Evolutionary conservation across 768 basidiomycete species (phyloP).

Genomic region (Mycena albidolilacea): DNA sequence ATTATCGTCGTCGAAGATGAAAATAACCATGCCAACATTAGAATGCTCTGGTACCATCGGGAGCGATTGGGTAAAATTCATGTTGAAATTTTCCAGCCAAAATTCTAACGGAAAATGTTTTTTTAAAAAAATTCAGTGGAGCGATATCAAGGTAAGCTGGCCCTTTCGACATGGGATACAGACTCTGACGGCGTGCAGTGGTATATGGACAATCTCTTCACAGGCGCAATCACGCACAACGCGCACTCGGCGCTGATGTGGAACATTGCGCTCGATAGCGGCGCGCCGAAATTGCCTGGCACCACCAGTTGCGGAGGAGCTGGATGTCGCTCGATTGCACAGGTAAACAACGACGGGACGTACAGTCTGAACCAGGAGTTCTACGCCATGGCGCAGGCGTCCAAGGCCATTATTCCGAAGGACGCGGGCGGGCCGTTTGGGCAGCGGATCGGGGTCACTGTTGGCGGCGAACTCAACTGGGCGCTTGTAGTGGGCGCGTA

Average conservation of each 20-base stretch:
- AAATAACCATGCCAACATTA: conserved; percentile 24
- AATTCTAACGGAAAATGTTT: background rate
- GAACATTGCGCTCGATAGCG: conserved; percentile 79
- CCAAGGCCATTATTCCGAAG: conserved; percentile 79
- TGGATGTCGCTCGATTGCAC: conserved; percentile 78
- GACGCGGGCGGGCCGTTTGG: conserved; percentile 79
- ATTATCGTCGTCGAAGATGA: background rate
- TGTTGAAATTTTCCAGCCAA: conserved; percentile 15
- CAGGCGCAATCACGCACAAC: conserved; percentile 58
- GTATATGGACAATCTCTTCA: conserved; percentile 73
- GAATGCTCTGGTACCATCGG: conserved; percentile 79
- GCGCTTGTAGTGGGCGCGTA: conserved; percentile 76
- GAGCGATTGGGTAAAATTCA: conserved; percentile 66
- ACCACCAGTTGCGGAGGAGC: conserved; percentile 72
- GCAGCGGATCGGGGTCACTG: conserved; percentile 74
- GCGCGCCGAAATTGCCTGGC: conserved; percentile 76
- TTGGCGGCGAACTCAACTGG: conserved; percentile 70
- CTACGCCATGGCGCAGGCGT: conserved; percentile 82
- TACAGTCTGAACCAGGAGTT: conserved; percentile 84
- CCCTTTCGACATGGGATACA: no score
- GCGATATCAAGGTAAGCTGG: conserved; percentile 75
- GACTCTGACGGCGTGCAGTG: conserved; percentile 55
- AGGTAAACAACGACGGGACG: conserved; percentile 74
- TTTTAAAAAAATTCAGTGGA: conserved; percentile 63
- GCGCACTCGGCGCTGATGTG: conserved; percentile 74